Base-by-base conservation (phyloP, 2,329 filamentous ascomycete genomes). In the Venturiaceae sp. region DNA sequence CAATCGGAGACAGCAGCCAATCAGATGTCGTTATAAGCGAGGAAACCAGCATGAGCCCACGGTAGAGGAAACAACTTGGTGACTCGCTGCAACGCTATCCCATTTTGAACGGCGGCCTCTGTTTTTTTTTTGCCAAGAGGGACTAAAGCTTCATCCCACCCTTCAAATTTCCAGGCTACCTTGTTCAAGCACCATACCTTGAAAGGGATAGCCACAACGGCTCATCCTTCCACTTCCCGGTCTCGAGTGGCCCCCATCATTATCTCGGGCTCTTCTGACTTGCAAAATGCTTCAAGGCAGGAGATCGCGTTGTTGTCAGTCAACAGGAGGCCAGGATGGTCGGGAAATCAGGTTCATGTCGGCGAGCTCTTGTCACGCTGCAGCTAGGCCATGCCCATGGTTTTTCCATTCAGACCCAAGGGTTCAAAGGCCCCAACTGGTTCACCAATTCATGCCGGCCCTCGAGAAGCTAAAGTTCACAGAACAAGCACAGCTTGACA, bases 81-180 rank as follows among this genome's bases (percentile, higher is more conserved):
- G 52, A 37, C 52, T 36, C 30, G 52, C 34, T 34, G 32, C 30
- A 37, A 23, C 32, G 34, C 52, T 53, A 53, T 37, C 32, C 52
- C 14, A 2, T 5, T 30, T 50, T 4, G 41, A 46, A 30, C 52
- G 52, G 34, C 32, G 52, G 32, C 52, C 32, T 37, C 52, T 34
- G 30, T 53, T 21, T 53, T 53, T 53, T 53, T 53, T 30, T 13
- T 37, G 52, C 52, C 52, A 53, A 53, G 52, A 36, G 28, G 9
- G 7, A 9, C 50, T 53, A 53, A 30, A 53, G 11, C 50, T 53
- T 23, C 30, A 53, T 36, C 50, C 30, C 14, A 23, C 52, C 34
- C 52, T 37, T 36, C 21, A 14, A 34, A 53, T 53, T 53, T 53
- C 30, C 52, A 36, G 21, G 11, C 19, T 13, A 14, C 41, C 21